Evolutionary conservation across 108 stramenopile species (phyloP).

Genomic region (Pseudonitzschia multistriata): DNA sequence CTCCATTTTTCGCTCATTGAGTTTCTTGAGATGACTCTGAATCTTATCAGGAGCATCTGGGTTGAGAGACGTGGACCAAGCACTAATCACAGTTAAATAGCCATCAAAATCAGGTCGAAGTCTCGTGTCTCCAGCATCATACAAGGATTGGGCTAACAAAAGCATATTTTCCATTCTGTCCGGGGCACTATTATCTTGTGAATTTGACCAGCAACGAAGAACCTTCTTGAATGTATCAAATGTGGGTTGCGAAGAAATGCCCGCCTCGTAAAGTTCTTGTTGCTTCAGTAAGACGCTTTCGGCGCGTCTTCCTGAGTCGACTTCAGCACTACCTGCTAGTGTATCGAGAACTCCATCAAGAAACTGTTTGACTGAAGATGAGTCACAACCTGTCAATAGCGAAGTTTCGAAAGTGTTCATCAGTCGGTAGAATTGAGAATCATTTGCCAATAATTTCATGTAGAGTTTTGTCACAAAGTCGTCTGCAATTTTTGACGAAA

Average conservation of each 20-base stretch:
- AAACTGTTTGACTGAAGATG: conserved; percentile 1
- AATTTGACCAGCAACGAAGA: conserved; percentile 34
- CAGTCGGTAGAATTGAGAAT: conserved; percentile 7
- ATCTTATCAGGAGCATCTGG: conserved; percentile 28
- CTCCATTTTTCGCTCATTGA: conserved; percentile 14
- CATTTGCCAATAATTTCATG: neutral
- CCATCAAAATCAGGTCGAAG: conserved; percentile 21
- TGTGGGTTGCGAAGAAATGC: conserved; percentile 12
- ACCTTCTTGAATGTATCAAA: conserved; percentile 33
- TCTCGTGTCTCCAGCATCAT: conserved; percentile 20
- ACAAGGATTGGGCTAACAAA: conserved; percentile 19
- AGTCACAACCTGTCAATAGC: neutral
- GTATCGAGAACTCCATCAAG: conserved; percentile 23
- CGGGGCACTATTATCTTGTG: conserved; percentile 14
- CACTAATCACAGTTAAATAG: conserved; percentile 30
- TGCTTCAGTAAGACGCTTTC: conserved; percentile 30
- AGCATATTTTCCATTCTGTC: conserved; percentile 27
- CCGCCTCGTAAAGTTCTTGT: conserved; percentile 34
- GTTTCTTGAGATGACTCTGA: conserved; percentile 15
- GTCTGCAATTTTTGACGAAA: neutral
- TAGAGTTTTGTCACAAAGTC: conserved; percentile 9
- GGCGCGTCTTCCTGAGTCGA: conserved; percentile 25
- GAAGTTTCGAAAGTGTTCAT: neutral
- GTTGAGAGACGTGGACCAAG: conserved; percentile 30
- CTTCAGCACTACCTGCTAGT: conserved; percentile 14